phyloP scores from a whole-genome alignment of 345 rosid species.

The Murraya paniculata region DNA sequence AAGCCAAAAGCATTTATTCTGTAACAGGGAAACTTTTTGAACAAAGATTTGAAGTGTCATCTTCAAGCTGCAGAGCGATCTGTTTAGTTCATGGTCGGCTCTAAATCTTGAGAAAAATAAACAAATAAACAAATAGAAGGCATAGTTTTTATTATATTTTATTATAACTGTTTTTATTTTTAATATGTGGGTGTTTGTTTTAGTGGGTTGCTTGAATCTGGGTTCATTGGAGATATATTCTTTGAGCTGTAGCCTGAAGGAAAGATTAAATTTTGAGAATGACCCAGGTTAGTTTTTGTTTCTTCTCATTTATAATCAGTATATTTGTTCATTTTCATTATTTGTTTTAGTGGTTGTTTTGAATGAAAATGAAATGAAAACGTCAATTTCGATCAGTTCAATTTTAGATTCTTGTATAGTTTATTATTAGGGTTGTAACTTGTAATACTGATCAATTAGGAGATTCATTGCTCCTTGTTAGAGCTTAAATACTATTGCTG shows the following conservation, averaged over 20 bases:
- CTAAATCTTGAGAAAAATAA: neutral
- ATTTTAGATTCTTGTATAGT: neutral
- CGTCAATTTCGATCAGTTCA: neutral
- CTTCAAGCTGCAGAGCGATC: neutral
- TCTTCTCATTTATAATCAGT: neutral
- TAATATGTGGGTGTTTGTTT: neutral
- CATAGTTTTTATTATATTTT: neutral
- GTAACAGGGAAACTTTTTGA: neutral
- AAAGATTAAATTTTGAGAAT: neutral
- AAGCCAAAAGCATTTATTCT: neutral
- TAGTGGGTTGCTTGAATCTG: neutral
- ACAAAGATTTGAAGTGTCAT: neutral
- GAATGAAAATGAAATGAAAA: neutral
- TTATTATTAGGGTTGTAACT: neutral
- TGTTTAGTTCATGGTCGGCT: neutral
- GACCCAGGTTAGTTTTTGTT: neutral
- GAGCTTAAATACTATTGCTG: neutral
- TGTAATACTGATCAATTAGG: neutral
- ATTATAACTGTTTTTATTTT: too few species aligned
- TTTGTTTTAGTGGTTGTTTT: neutral
- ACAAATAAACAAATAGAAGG: neutral
- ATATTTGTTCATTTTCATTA: neutral
- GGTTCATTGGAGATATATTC: conserved; percentile 3
- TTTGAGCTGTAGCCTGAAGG: neutral
- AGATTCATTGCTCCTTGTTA: neutral